phyloP scores from a whole-genome alignment of 768 basidiomycete species.

The Trametes cubensis region DNA sequence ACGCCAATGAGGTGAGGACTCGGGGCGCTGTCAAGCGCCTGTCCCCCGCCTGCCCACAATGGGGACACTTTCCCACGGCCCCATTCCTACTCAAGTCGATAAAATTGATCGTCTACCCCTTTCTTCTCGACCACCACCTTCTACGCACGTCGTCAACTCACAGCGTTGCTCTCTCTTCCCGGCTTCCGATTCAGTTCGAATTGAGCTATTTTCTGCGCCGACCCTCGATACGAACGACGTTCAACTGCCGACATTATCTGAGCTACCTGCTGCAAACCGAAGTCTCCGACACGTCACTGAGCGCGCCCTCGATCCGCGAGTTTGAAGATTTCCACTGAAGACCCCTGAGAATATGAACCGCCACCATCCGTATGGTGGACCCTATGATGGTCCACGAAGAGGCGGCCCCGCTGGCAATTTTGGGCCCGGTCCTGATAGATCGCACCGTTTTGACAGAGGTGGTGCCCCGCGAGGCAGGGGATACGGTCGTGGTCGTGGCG shows the following conservation, averaged over 20 bases:
- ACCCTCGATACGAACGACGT: background rate
- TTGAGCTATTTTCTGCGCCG: slow-evolving; percentile 11
- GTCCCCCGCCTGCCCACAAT: slow-evolving; percentile 1
- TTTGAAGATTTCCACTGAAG: slow-evolving; percentile 24
- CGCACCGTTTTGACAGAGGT: slow-evolving; percentile 64
- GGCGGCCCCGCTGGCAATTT: slow-evolving; percentile 68
- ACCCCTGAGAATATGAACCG: slow-evolving; percentile 67
- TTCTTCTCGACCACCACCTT: slow-evolving; percentile 12
- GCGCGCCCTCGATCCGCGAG: slow-evolving; percentile 21
- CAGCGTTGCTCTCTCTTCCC: slow-evolving; percentile 11
- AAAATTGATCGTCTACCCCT: slow-evolving; percentile 15
- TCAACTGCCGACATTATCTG: background rate
- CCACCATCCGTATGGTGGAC: slow-evolving; percentile 82
- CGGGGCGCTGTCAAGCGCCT: slow-evolving; percentile 14
- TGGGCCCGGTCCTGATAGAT: slow-evolving; percentile 65
- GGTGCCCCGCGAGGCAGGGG: slow-evolving; percentile 52
- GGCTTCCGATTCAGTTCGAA: slow-evolving; percentile 23
- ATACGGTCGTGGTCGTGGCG: slow-evolving; percentile 38
- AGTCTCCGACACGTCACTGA: slow-evolving; percentile 26
- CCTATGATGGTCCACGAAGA: slow-evolving; percentile 64
- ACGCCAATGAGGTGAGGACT: slow-evolving; percentile 11
- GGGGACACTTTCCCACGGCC: slow-evolving; percentile 16
- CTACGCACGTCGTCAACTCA: slow-evolving; percentile 10
- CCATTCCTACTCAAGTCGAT: slow-evolving; percentile 3
- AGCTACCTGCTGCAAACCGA: background rate